Evolutionary conservation across 2,329 filamentous ascomycete species (phyloP), one percentile per base, ranked within the genome.

Genomic region (Botrytis deweyae): DNA sequence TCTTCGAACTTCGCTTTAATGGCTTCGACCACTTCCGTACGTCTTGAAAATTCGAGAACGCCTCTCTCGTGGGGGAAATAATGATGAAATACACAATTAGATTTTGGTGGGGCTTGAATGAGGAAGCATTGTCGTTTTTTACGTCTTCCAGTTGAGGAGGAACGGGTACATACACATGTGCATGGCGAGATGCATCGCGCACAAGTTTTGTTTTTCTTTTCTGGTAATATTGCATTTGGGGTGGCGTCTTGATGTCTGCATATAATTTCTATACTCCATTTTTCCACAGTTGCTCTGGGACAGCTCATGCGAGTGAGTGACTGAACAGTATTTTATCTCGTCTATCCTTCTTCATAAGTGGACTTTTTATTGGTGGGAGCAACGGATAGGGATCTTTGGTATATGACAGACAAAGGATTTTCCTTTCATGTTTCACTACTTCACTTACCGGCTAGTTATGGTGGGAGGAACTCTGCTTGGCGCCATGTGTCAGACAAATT

Each of bases 171-270:
- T 78, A 80, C 73, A 75, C 76, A 76, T 75, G 69, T 76, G 73
- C 67, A 74, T 72, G 49, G 63, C 52, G 76, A 75, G 70, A 70
- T 61, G 22, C 55, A 73, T 70, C 65, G 66, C 58, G 77, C 75
- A 74, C 77, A 76, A 75, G 77, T 74, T 75, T 79, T 76, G 68
- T 76, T 77, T 77, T 74, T 70, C 67, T 75, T 74, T 79, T 78
- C 76, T 76, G 78, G 79, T 80, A 80, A 79, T 79, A 79, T 78
- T 79, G 79, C 79, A 80, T 80, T 76, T 73, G 76, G 78, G 75
- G 59, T 75, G 79, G 79, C 79, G 79, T 79, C 73, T 78, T 78
- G 74, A 76, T 76, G 76, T 77, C 74, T 73, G 76, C 79, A 80
- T 80, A 80, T 80, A 80, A 80, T 79, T 78, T 76, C 74, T 76